Evolutionary conservation across 2,329 filamentous ascomycete genomes (phyloP), one percentile per base, ranked within the genome.

Genomic region (Fragosphaeria purpurea): DNA sequence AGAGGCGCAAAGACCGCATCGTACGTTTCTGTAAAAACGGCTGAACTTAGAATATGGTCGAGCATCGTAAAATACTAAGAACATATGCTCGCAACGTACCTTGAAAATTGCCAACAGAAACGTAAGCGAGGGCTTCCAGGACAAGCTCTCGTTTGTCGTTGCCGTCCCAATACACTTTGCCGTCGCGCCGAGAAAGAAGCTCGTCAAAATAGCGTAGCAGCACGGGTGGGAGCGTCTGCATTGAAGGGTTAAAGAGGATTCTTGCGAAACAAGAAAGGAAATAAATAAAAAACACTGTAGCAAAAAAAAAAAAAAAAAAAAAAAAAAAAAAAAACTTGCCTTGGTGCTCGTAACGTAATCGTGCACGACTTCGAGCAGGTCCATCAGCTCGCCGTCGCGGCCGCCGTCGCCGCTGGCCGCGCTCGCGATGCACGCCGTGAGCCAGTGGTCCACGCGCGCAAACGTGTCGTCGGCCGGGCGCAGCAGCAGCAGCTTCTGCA

Each of bases 401-500:
- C 32, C 41, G 4, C 67, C 65, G 50, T 76, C 73, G 1, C 77
- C 75, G 41, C 71, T 70, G 34, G 77, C 67, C 1, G 76, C 71
- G 53, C 82, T 79, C 47, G 75, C 71, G 10, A 82, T 67, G 44
- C 73, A 74, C 2, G 79, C 74, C 44, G 69, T 63, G 41, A 85
- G 61, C 81, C 81, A 85, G 57, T 76, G 75, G 42, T 74, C 70
- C 42, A 81, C 70, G n/a, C 81, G 71, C 47, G 69, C 67, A 33
- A 71, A 66, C 10, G 71, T 72, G 46, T 73, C 70, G 12, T 70
- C 66, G 38, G 77, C 74, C 2, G 82, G 77, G 46, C 78, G 75
- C 34, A 86, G 67, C n/a, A 86, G 68, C 37, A 88, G 68, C 31
- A 91, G 71, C 61, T 91, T 93, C 62, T 91, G 87, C 1, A 91